These are phyloP conservation scores for Rhizopogon vinicolor DNA, from an alignment of 768 basidiomycete species.

Conservation along the genomic window DNA sequence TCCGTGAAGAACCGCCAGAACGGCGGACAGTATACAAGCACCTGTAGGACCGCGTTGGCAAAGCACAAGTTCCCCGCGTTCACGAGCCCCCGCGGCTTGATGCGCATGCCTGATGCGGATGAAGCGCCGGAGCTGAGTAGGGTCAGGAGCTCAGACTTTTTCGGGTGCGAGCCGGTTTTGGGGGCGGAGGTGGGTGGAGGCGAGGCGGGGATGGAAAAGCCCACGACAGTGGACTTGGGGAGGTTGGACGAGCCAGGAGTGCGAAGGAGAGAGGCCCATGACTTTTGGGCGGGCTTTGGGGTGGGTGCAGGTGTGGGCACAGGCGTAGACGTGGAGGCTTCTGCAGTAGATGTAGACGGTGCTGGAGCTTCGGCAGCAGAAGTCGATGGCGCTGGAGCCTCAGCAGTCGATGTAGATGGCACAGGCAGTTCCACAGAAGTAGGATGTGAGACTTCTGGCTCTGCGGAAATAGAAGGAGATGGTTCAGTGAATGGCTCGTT, in stretches of 20 bases:
- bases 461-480: constrained; percentile 1
- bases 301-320: constrained; percentile 14
- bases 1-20: constrained; percentile 78
- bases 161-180: constrained; percentile 28
- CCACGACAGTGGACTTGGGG: constrained; percentile 68
- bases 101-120: constrained; percentile 21
- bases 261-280: constrained; percentile 73
- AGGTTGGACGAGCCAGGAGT: constrained; percentile 41
- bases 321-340: background rate
- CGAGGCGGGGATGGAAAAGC: constrained; percentile 66
- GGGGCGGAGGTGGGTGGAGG: constrained; percentile 18
- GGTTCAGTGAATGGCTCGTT: background rate
- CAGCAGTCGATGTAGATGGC: background rate
- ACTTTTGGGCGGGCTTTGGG: constrained; percentile 47
- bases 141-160: constrained; percentile 47
- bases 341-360: background rate
- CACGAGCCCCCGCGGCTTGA: constrained; percentile 76
- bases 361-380: background rate
- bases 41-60: constrained; percentile 91
- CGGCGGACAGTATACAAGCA: constrained; percentile 83
- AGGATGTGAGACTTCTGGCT: constrained; percentile 10
- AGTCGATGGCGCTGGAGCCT: background rate
- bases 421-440: constrained; percentile 9
- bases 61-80: constrained; percentile 99
- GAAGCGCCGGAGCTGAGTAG: constrained; percentile 45